These are phyloP conservation scores for Pestalotiopsis sp. DNA, from an alignment of 2,329 filamentous ascomycete genomes.

Conservation along the genomic window DNA sequence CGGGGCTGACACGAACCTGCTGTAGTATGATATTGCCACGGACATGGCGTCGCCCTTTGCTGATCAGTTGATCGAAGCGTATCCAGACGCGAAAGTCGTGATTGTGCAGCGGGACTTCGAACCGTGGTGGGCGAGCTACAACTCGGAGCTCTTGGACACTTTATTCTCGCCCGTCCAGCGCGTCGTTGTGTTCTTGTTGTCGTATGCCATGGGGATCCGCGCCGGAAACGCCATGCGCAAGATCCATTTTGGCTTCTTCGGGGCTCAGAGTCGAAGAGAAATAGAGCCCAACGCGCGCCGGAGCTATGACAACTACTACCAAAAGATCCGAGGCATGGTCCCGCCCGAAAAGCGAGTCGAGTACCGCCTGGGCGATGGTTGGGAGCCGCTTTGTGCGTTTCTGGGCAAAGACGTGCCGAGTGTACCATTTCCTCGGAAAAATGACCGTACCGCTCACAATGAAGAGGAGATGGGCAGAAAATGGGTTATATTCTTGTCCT, in stretches of 20 bases:
- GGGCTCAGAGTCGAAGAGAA: neutral
- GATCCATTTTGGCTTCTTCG: slow-evolving; percentile 14
- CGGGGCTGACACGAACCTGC: too few species aligned
- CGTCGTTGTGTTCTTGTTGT: neutral
- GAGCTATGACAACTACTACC: neutral
- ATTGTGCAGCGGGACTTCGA: slow-evolving; percentile 23
- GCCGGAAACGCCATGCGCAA: slow-evolving; percentile 9
- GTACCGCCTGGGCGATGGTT: neutral
- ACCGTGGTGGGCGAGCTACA: slow-evolving; percentile 22
- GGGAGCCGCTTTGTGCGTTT: slow-evolving; percentile 6
- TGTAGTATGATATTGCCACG: slow-evolving; percentile 17
- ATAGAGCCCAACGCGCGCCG: neutral
- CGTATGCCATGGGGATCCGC: slow-evolving; percentile 24
- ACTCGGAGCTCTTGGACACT: slow-evolving; percentile 23
- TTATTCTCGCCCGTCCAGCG: slow-evolving; percentile 3
- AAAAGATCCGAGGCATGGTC: neutral
- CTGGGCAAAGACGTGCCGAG: neutral
- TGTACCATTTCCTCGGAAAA: neutral
- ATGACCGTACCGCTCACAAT: neutral
- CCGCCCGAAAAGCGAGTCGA: neutral
- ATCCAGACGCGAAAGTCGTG: slow-evolving; percentile 23
- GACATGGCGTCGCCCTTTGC: slow-evolving; percentile 20
- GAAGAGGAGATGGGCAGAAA: too few species aligned
- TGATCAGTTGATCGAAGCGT: slow-evolving; percentile 19
- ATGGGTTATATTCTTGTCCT: too few species aligned